Base-by-base conservation (phyloP, 202 grass and related monocot genomes). In the Zizania palustris region DNA sequence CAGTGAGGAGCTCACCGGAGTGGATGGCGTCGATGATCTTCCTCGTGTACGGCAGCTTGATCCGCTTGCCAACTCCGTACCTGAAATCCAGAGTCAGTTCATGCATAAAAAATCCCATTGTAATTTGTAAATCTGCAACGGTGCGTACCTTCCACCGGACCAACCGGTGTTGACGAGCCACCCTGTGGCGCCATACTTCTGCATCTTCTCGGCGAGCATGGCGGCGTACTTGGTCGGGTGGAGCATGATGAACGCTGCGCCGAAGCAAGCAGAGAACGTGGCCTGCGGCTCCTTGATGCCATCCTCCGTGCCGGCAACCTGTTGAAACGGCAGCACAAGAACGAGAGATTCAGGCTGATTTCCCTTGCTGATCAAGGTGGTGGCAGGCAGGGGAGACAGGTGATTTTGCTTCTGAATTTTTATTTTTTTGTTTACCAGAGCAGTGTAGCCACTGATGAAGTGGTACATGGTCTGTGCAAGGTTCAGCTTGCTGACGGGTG, bases 91-190 rank as follows among this genome's bases (percentile, higher is more conserved):
- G 20, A 18, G 65, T 65, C 15, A 28, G 36, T 42, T 60, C 34
- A 12, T 3, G 9, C 9, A 9, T 7, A 19, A 61, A 28, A 28
- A 28, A 57, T 45, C 45, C 0, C 45, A 55, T 0, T 11, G 72
- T 40, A 28, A 28, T 28, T 28, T 28, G 28, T 2, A 79, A 45
- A 37, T 41, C 1, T 70, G 62, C 13, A 39, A 36, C 35, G 21
- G 22, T 45, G 46, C 8, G 5, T 60, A 99, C 96, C 96, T 96
- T 81, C 96, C 96, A 34, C 92, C 92, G 45, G 92, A 99, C 96
- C 96, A 99, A 49, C 96, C 96, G 37, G 96, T 99, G 90, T 99
- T 99, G 48, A 99, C 96, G 11, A 99, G 96, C 96, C 96, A 96
- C 60, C 68, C 96, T 12, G 96, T 99, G 80, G 96, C 96, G 71